These are phyloP conservation scores for Cerioporus squamosus DNA, from an alignment of 1,284 basidiomycete species.

Conservation along the genomic window DNA sequence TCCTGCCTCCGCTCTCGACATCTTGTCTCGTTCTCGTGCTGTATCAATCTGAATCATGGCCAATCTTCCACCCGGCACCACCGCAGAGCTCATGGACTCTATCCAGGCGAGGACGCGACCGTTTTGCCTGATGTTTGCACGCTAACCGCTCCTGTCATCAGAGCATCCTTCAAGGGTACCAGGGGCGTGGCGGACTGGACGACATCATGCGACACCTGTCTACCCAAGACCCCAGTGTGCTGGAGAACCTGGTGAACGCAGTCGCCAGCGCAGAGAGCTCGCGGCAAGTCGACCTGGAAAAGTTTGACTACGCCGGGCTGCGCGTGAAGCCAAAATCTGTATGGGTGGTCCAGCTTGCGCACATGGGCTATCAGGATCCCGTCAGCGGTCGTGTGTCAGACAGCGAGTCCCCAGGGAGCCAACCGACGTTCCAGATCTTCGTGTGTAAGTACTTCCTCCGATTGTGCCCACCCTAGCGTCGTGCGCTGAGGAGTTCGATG, in stretches of 20 bases:
- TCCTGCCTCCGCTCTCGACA: no score
- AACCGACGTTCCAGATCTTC: conserved; percentile 28
- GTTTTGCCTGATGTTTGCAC: neutral
- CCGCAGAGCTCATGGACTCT: neutral
- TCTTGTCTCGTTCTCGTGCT: neutral
- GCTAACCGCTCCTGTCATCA: neutral
- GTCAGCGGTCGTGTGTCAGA: neutral
- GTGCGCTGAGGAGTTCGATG: neutral
- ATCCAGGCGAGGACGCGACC: neutral
- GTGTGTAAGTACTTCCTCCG: conserved; percentile 32
- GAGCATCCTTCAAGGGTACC: neutral
- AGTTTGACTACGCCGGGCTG: conserved; percentile 32
- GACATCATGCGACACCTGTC: conserved; percentile 17
- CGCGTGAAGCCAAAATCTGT: conserved; percentile 34
- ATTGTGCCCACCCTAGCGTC: neutral
- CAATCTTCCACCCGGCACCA: neutral
- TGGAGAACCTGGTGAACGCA: conserved; percentile 9
- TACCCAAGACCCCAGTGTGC: conserved; percentile 6
- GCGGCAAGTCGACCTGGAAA: conserved; percentile 24
- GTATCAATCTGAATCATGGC: neutral
- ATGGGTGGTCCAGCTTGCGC: conserved; percentile 37
- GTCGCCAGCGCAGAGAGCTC: neutral
- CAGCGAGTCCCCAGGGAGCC: conserved; percentile 19
- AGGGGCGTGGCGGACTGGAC: conserved; percentile 2
- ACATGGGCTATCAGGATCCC: conserved; percentile 20